A percentile compares a stretch with the other conserved stretches of the same genome.
Evolutionary conservation across 140 eudicot genomes (phyloP).

Genomic region (Bidens hawaiensis): DNA sequence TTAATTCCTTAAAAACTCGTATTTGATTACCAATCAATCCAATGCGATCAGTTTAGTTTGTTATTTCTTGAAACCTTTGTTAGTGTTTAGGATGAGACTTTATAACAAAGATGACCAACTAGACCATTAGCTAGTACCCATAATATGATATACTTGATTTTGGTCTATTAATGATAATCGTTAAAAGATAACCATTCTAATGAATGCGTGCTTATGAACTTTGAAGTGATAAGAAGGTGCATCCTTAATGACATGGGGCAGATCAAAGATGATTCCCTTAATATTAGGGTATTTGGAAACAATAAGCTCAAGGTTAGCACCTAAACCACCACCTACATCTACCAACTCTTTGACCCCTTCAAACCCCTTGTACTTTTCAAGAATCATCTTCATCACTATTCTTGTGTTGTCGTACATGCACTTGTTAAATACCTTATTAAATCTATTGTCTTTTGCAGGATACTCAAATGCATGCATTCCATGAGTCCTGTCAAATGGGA

Average conservation of each 20-base stretch:
- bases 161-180: no score
- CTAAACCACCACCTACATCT: conserved; percentile 11
- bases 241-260: conserved; percentile 41
- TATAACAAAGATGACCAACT: no score
- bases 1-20: no score
- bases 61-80: not conserved
- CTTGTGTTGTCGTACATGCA: conserved; percentile 34
- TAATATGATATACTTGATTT: not conserved
- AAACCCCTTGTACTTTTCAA: conserved; percentile 34
- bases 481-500: conserved; percentile 41
- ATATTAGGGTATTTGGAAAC: conserved; percentile 30
- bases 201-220: no score
- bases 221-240: conserved; percentile 24
- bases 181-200: no score
- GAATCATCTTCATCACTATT: conserved; percentile 30
- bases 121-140: no score
- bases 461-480: conserved; percentile 44
- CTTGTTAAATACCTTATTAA: conserved; percentile 37
- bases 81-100: no score
- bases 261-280: conserved; percentile 45
- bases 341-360: not conserved
- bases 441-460: conserved; percentile 39
- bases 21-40: no score
- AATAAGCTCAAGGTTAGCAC: conserved; percentile 6
- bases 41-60: not conserved